phyloP scores from a whole-genome alignment of 169 alveolate genomes.

The Plasmodium blacklocki region DNA sequence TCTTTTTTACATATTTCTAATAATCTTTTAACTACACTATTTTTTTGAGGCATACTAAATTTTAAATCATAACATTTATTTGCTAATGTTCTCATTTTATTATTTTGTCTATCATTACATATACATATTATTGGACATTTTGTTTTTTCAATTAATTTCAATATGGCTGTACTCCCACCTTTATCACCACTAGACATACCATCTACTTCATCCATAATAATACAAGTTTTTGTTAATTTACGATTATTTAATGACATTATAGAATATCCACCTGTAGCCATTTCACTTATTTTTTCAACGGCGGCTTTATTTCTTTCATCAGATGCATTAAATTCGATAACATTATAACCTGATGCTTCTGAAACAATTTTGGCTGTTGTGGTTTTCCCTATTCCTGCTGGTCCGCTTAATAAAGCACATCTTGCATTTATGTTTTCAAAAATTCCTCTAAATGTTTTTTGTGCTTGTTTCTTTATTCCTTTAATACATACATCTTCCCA shows the following conservation, averaged over 20 bases:
- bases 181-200: conserved; percentile 98
- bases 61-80: conserved; percentile 95
- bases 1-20: conserved; percentile 91
- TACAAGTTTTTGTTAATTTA: conserved; percentile 82
- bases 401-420: conserved; percentile 97
- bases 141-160: conserved; percentile 94
- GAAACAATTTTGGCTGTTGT: conserved; percentile 95
- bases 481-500: conserved; percentile 94
- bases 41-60: conserved; percentile 91
- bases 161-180: conserved; percentile 97
- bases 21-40: conserved; percentile 88
- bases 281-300: conserved; percentile 89
- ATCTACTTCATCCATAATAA: conserved; percentile 98
- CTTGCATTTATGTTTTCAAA: conserved; percentile 89
- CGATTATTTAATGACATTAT: conserved; percentile 64
- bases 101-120: conserved; percentile 93
- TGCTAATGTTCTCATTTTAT: conserved; percentile 88
- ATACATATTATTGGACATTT: conserved; percentile 97
- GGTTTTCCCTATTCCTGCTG: conserved; percentile 99
- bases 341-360: conserved; percentile 90
- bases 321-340: conserved; percentile 97
- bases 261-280: conserved; percentile 88
- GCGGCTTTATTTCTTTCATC: conserved; percentile 95
- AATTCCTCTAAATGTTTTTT: conserved; percentile 49
- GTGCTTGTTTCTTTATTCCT: conserved; percentile 86